Evolutionary conservation across 2,329 filamentous ascomycete genomes (phyloP), one percentile per base, ranked within the genome.

Genomic region (Laburnicola sp.): DNA sequence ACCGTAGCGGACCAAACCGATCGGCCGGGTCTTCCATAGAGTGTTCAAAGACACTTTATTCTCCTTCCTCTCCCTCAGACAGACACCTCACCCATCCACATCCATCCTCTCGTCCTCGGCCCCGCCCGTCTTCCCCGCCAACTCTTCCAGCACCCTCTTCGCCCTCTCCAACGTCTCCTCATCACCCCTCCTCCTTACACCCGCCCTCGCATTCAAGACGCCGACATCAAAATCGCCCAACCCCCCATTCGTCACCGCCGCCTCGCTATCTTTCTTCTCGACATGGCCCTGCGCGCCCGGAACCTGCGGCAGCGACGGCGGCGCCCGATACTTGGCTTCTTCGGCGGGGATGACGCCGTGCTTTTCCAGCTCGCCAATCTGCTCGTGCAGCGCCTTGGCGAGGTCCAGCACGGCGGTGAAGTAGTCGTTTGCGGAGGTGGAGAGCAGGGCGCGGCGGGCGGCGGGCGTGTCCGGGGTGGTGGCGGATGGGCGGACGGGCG

Each of bases 171-270:
- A 87, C 38, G 96, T 75, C 74, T 97, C 90, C 2, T 83, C 83
- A 67, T 95, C 91, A 80, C 93, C 94, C 57, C 90, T 87, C 63
- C 86, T 83, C 50, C 89, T 89, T 56, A 87, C 87, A 57, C 89
- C 87, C 54, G 89, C 90, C 50, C 90, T 82, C 64, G 89, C 92
- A 69, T 97, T 97, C 63, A 97, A 74, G 84, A 89, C 93, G 28
- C 92, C 92, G 10, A 95, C 86, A 68, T 97, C 92, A 46, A 97
- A 78, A 76, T 74, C 70, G 6, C 78, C 78, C 38, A 80, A 59
- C 6, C 78, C 78, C 9, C 74, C 75, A 58, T 79, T 79, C 45
- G 68, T 76, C 8, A 73, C 65, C 5, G 52, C 55, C 4, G 55
- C 63, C 41, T 69, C 64, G 2, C 59, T 51, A 39, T 69, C 63